Base-by-base conservation (phyloP, 1,139 yeast species). In the Wickerhamiella infanticola region DNA sequence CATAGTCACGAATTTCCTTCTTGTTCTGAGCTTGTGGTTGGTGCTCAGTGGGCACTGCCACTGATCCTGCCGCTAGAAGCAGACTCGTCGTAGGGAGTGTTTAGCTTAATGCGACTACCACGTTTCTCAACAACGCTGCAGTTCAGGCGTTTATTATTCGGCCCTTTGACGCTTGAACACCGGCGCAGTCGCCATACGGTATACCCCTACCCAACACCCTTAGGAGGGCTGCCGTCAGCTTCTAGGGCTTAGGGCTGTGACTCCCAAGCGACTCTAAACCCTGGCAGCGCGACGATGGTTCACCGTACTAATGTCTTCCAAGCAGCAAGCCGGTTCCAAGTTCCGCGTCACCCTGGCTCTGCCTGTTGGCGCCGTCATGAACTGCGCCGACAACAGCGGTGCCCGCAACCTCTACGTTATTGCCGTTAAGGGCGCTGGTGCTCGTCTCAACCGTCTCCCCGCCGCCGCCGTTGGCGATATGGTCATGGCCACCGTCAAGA, bases 401-500 rank as follows among this genome's bases (percentile, higher is more conserved):
- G 99, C 98, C 67, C 88, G 97, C 81, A 90, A 88, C 85, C 81
- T 93, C 69, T 85, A 88, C 81, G 80, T 93, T 75, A 75, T 93
- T 68, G 90, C 99, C 75, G 99, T 93, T 70, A 90, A 88, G 79
- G 98, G 98, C 66, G 72, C 77, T 69, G 98, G 98, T 80, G 97
- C 98, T 64, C 88, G 97, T 81, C 84, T 93, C 72, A 93, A 90
- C 90, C 90, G 98, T 81, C 82, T 93, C 66, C 99, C 99, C 72
- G 98, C 98, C 67, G 98, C 98, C 63, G 88, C 97, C 65, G 94
- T 93, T 64, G 99, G 99, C 79, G 99, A 90, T 75, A 90, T 90
- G 98, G 97, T 90, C 69, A 88, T 90, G 94, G 98, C 98, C 66
- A 93, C 99, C 65, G 99, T 93, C 71, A 93, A 90, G 84, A 93